Conservation (phyloP, 768 basidiomycete species). For the Leucocoprinus leucothites region DNA sequence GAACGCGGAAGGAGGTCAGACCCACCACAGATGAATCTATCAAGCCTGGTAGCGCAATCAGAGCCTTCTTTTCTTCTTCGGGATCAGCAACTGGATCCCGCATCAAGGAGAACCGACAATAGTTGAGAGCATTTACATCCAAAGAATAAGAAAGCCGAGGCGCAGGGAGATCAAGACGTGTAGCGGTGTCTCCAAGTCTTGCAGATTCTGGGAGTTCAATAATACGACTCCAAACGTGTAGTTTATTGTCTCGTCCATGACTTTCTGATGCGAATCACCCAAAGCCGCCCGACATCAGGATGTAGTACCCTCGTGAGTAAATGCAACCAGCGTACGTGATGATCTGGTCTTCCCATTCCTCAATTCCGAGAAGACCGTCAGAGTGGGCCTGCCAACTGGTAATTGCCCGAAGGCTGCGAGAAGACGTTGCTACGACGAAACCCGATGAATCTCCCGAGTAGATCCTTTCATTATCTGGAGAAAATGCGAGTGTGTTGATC, state of each 20-base stretch:
- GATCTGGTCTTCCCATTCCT: slow-evolving; percentile 65
- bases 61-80: slow-evolving; percentile 29
- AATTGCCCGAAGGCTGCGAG: slow-evolving; percentile 70
- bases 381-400: slow-evolving; percentile 77
- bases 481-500: slow-evolving; percentile 59
- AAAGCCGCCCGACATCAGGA: background rate
- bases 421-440: slow-evolving; percentile 71
- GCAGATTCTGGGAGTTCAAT: slow-evolving; percentile 38
- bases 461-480: slow-evolving; percentile 71
- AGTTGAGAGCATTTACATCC: slow-evolving; percentile 92
- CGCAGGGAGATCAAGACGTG: slow-evolving; percentile 41
- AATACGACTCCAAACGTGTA: slow-evolving; percentile 68
- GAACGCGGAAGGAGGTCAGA: background rate
- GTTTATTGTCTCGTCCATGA: slow-evolving; percentile 83
- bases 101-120: slow-evolving; percentile 83
- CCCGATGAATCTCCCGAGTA: slow-evolving; percentile 88
- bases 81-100: background rate
- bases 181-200: slow-evolving; percentile 56
- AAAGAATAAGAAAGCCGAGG: slow-evolving; percentile 64
- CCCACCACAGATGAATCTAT: slow-evolving; percentile 82
- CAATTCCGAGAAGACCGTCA: slow-evolving; percentile 71
- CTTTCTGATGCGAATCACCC: slow-evolving; percentile 32
- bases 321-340: slow-evolving; percentile 65
- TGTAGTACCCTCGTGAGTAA: slow-evolving; percentile 1
- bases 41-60: slow-evolving; percentile 84